A percentile compares a stretch with the other conserved stretches of the same genome.
Conservation (phyloP, 2,329 filamentous ascomycete genomes). For the Penicillium olsonii region DNA sequence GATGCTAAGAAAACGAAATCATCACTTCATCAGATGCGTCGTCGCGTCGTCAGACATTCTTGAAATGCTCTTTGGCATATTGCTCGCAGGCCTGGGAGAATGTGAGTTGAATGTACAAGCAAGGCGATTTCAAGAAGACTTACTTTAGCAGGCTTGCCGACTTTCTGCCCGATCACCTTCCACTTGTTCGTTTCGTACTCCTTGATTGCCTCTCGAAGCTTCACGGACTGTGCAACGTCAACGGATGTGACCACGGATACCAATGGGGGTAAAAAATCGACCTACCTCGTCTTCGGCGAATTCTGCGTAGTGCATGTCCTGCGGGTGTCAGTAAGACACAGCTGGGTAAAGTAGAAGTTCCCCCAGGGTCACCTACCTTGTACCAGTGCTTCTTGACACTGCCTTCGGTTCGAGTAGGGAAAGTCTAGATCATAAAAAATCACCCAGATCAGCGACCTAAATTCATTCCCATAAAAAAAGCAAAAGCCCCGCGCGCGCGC, state of each 20-base stretch:
- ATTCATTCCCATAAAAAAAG: constrained; percentile 1
- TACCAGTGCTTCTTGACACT: constrained; percentile 99
- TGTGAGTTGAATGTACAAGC: constrained; percentile 24
- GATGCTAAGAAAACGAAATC: constrained; percentile 28
- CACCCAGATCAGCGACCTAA: constrained; percentile 2
- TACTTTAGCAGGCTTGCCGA: constrained; percentile 96
- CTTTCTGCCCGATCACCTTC: constrained; percentile 95
- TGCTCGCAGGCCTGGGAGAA: constrained; percentile 72
- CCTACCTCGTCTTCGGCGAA: constrained; percentile 93
- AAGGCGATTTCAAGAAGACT: constrained; percentile 2
- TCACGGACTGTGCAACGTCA: constrained; percentile 38
- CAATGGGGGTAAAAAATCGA: background rate
- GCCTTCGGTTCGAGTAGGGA: constrained; percentile 89
- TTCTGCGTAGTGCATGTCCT: constrained; percentile 99
- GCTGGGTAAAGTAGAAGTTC: background rate
- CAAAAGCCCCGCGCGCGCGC: constrained; percentile 15
- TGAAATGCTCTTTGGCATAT: constrained; percentile 94
- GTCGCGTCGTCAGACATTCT: constrained; percentile 39
- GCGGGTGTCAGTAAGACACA: constrained; percentile 26
- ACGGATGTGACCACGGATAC: constrained; percentile 8
- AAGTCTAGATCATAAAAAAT: constrained; percentile 62
- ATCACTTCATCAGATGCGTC: constrained; percentile 37
- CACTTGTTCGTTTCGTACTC: constrained; percentile 99
- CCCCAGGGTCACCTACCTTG: constrained; percentile 62
- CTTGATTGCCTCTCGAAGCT: constrained; percentile 87